These are phyloP conservation scores for Teunomyces kruisii DNA, from an alignment of 805 yeast species.

Conservation along the genomic window DNA sequence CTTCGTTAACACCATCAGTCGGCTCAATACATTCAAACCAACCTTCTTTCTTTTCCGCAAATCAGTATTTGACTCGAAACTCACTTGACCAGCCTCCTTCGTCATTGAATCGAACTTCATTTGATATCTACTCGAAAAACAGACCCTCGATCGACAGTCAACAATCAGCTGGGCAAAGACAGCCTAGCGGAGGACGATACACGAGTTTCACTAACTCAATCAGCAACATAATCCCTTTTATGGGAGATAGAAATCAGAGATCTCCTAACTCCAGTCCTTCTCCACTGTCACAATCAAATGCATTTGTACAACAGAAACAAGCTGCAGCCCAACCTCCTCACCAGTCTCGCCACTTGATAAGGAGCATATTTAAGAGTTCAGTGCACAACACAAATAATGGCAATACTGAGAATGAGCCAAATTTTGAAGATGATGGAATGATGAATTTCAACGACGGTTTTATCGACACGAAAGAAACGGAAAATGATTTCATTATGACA, in stretches of 20 bases:
- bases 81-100: constrained; percentile 38
- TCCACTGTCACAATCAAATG: constrained; percentile 11
- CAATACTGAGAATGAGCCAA: background rate
- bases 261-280: constrained; percentile 18
- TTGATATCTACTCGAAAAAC: constrained; percentile 31
- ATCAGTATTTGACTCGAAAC: constrained; percentile 37
- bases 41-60: constrained; percentile 44
- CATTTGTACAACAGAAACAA: constrained; percentile 4
- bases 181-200: constrained; percentile 22
- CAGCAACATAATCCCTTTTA: constrained; percentile 42
- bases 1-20: constrained; percentile 42
- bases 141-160: constrained; percentile 33
- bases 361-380: constrained; percentile 17
- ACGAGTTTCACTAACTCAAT: constrained; percentile 36
- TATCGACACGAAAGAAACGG: background rate
- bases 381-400: constrained; percentile 1
- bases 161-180: constrained; percentile 15
- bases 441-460: background rate
- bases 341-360: constrained; percentile 26
- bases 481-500: constrained; percentile 16
- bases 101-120: constrained; percentile 26
- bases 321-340: constrained; percentile 14
- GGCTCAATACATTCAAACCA: constrained; percentile 42
- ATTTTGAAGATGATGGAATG: background rate
- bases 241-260: constrained; percentile 31